Evolutionary conservation across 768 basidiomycete species (phyloP), one percentile per base, ranked within the genome.

Genomic region (Amanita fuliginea): DNA sequence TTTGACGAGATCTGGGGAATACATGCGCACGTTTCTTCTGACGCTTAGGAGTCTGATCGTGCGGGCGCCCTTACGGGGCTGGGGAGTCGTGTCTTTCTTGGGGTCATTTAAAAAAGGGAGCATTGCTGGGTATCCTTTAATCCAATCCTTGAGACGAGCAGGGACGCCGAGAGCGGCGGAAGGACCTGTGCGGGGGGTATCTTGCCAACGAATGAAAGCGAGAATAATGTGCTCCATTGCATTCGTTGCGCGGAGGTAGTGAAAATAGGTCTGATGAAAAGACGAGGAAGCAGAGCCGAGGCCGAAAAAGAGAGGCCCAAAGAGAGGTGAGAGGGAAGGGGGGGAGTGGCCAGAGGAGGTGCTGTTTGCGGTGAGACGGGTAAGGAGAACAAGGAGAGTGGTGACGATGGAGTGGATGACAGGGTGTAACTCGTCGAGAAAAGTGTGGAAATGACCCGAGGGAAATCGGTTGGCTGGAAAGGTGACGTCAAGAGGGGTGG

Each of bases 201-300:
- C 80, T 57, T 90, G 83, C 71, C 81, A 86, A 26, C 94, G 80
- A 51, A 98, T 83, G 63, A 85, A 95, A 0, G 89, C 77, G 10
- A 98, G 76, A n/a, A 97, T 69, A 43, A 99, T 71, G 56, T 99
- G 95, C 61, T 99, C 95, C 57, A 86, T 87, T 1, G 94, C 95
- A 32, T 83, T 80, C 3, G 84, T 83, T 13, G 88, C 75, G 40
- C 86, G 82, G 28, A 95, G 77, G 62, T 91, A 98, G 58, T 72
- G 73, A 6, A 69, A 58, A 56, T 75, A 75, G 1, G 73, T 65
- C 59, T 74, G 71, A 51, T 73, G 73, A 59, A 75, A 75, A 4
- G 71, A 65, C 46, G 74, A 65, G 1, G 71, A 68, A 22, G 73
- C 67, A 1, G 74, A 71, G 10, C 73, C 73, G 51, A 94, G 76